Percentiles rank a stretch among this genome's conserved stretches.
These are phyloP conservation scores for Phytophthora idaei DNA, from an alignment of 352 stramenopile genomes.

Conservation along the genomic window DNA sequence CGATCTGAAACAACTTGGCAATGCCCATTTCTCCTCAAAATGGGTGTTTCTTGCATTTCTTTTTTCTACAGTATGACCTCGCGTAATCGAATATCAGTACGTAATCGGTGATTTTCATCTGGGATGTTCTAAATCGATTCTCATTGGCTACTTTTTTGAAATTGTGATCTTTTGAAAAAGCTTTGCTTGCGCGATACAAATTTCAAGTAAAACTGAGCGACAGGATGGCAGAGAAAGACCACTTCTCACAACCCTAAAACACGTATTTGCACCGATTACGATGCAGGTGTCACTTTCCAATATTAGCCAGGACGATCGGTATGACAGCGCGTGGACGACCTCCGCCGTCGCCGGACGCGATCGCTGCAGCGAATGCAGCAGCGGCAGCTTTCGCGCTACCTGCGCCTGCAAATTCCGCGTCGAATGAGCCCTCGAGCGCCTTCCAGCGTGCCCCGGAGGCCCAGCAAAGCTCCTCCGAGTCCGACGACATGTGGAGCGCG, in stretches of 20 bases:
- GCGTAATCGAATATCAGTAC: conserved; percentile 2
- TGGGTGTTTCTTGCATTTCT: neutral
- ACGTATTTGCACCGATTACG: conserved; percentile 24
- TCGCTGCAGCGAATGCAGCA: conserved; percentile 32
- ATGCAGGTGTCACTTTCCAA: conserved; percentile 14
- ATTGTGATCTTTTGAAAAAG: neutral
- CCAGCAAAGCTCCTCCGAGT: conserved; percentile 18
- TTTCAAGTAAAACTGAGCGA: conserved; percentile 1
- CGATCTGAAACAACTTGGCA: no score
- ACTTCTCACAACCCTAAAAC: conserved; percentile 11
- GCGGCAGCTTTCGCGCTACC: conserved; percentile 22
- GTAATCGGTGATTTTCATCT: conserved; percentile 14
- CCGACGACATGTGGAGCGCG: conserved; percentile 39
- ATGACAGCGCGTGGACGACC: conserved; percentile 5
- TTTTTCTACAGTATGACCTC: conserved; percentile 4
- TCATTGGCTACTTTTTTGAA: neutral
- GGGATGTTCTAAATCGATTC: neutral
- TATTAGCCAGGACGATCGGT: conserved; percentile 10
- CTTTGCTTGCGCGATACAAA: neutral
- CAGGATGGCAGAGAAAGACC: conserved; percentile 7
- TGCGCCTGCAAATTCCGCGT: conserved; percentile 4
- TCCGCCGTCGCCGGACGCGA: conserved; percentile 28
- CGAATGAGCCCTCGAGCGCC: conserved; percentile 1
- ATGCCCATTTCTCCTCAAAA: no score
- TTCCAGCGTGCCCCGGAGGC: conserved; percentile 9